These are phyloP conservation scores for Colletotrichum sp. DNA, from an alignment of 2,329 filamentous ascomycete genomes.

Conservation along the genomic window DNA sequence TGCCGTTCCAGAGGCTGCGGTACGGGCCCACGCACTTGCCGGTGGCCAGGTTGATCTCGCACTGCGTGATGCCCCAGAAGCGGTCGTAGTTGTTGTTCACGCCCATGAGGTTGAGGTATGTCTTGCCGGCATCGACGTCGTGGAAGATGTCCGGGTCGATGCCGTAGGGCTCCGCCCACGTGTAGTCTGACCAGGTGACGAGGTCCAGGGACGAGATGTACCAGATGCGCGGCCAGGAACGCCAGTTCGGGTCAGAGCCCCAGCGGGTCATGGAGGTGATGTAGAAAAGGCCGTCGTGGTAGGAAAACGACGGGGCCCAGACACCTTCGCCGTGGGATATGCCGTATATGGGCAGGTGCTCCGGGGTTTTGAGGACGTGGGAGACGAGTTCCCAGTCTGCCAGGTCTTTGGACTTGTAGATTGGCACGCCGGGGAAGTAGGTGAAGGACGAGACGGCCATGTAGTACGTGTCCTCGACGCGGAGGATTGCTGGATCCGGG, in stretches of 20 bases:
- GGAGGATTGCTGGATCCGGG: slow-evolving; percentile 10
- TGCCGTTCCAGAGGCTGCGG: slow-evolving; percentile 27
- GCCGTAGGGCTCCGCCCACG: slow-evolving; percentile 16
- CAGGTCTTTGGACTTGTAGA: slow-evolving; percentile 36
- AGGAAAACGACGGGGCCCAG: slow-evolving; percentile 25
- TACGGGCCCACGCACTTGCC: slow-evolving; percentile 25
- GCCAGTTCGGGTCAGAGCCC: slow-evolving; percentile 38
- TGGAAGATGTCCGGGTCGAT: slow-evolving; percentile 21
- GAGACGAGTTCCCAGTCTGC: slow-evolving; percentile 4
- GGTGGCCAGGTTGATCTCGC: slow-evolving; percentile 24
- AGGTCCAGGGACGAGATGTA: slow-evolving; percentile 25
- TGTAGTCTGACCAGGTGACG: slow-evolving; percentile 23
- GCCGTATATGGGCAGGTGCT: slow-evolving; percentile 1
- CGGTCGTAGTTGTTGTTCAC: slow-evolving; percentile 27
- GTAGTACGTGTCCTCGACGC: slow-evolving; percentile 1
- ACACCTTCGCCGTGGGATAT: slow-evolving; percentile 4
- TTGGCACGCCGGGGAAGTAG: slow-evolving; percentile 59
- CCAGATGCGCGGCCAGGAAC: slow-evolving; percentile 39
- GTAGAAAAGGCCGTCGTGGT: slow-evolving; percentile 32
- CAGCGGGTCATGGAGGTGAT: slow-evolving; percentile 34
- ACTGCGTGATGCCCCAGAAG: slow-evolving; percentile 28
- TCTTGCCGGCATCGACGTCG: slow-evolving; percentile 17
- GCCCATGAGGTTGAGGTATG: slow-evolving; percentile 26
- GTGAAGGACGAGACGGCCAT: slow-evolving; percentile 35
- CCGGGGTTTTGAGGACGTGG: neutral